Percentiles rank a stretch among this genome's conserved stretches.
Evolutionary conservation across 2,329 filamentous ascomycete species (phyloP).

Genomic region (Cladosporium cucumerinum): DNA sequence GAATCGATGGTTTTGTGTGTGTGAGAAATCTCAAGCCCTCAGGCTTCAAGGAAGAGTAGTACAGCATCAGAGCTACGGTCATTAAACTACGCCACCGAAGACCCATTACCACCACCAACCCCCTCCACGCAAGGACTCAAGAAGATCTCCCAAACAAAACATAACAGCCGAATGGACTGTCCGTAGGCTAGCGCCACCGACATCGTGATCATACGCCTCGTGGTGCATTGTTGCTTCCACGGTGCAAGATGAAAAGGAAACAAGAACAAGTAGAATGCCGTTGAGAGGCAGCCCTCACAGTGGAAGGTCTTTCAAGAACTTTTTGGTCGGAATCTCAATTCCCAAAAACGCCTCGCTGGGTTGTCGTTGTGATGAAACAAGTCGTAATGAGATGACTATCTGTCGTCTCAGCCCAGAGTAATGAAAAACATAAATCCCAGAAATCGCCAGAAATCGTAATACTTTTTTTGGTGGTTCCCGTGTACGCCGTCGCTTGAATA

Average conservation of each 20-base stretch:
- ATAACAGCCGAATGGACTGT: background rate
- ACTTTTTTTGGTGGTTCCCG: slow-evolving; percentile 13
- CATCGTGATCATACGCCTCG: background rate
- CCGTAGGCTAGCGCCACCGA: background rate
- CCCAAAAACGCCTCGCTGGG: slow-evolving; percentile 13
- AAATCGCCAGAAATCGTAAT: too few species aligned
- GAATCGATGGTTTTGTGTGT: background rate
- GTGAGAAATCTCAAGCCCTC: background rate
- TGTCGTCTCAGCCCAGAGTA: background rate
- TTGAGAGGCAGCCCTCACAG: slow-evolving; percentile 1
- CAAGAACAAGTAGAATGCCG: slow-evolving; percentile 10
- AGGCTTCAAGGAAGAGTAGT: background rate
- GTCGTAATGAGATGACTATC: background rate
- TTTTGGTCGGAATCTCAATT: background rate
- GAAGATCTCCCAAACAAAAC: background rate
- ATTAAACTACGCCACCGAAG: background rate
- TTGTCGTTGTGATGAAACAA: background rate
- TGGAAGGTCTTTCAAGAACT: slow-evolving; percentile 15
- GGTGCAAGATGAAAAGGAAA: slow-evolving; percentile 9
- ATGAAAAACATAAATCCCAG: slow-evolving; percentile 4
- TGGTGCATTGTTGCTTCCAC: background rate
- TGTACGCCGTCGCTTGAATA: slow-evolving; percentile 5
- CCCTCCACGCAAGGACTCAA: background rate
- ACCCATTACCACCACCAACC: background rate
- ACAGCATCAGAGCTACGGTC: slow-evolving; percentile 1